phyloP scores from a whole-genome alignment of 495 filamentous ascomycete genomes.

The Thermothielavioides terrestris region DNA sequence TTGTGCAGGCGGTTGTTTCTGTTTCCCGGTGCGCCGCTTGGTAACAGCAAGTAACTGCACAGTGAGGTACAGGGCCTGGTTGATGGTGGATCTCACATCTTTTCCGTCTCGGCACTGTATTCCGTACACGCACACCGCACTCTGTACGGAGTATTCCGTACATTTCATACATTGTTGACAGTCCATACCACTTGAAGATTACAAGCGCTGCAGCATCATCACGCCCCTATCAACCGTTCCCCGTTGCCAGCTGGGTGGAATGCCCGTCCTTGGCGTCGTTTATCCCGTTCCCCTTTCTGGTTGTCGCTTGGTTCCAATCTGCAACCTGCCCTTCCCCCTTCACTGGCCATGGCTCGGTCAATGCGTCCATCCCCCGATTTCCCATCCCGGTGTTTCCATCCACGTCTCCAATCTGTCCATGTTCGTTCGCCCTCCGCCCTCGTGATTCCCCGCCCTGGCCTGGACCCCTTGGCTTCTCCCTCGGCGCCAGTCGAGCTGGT shows the following conservation, averaged over 20 bases:
- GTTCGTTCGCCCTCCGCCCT: neutral
- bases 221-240: neutral
- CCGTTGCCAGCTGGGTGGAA: conserved; percentile 1
- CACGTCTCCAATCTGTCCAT: neutral
- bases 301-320: conserved; percentile 10
- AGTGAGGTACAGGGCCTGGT: too few relatives aligned
- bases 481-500: neutral
- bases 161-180: neutral
- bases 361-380: conserved; percentile 1
- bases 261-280: neutral
- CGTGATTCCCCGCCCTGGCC: neutral
- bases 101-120: neutral
- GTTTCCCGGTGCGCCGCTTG: neutral
- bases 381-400: neutral
- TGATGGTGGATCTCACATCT: too few relatives aligned
- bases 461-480: neutral
- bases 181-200: too few relatives aligned
- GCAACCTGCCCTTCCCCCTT: neutral
- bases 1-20: conserved; percentile 2
- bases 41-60: too few relatives aligned
- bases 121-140: neutral
- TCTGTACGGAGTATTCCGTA: neutral
- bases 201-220: too few relatives aligned
- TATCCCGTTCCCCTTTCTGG: conserved; percentile 2
- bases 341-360: neutral